A percentile compares a stretch with the other conserved stretches of the same genome.
Conservation (phyloP, 2,329 filamentous ascomycete species). For the Colletotrichum shisoi region DNA sequence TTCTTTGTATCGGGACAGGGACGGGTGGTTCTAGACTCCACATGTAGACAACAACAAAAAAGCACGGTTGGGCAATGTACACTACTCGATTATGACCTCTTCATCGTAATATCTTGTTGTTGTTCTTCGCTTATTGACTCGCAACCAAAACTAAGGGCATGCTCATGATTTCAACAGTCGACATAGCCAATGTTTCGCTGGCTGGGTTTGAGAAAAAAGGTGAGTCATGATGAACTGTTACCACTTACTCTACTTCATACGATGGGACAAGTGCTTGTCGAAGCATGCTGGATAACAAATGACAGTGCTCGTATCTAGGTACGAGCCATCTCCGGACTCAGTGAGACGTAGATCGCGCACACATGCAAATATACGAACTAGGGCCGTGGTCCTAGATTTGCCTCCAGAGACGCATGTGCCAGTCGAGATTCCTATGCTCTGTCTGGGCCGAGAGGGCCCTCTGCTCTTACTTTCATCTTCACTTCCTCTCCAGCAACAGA, state of each 20-base stretch:
- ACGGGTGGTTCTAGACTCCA: slow-evolving; percentile 36
- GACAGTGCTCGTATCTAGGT: too few relatives aligned
- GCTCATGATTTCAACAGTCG: background rate
- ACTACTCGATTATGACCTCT: slow-evolving; percentile 39
- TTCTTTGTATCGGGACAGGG: slow-evolving; percentile 37
- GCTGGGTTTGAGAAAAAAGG: background rate
- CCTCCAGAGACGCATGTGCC: too few relatives aligned
- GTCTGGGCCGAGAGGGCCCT: background rate
- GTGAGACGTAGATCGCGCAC: background rate
- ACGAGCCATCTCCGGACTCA: background rate
- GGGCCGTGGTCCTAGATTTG: too few relatives aligned
- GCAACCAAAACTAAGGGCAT: background rate
- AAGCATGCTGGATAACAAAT: too few relatives aligned
- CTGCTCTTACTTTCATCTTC: background rate
- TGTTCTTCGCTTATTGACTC: background rate
- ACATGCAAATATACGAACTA: background rate
- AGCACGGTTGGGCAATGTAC: slow-evolving; percentile 48
- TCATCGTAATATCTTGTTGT: background rate
- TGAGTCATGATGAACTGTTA: background rate
- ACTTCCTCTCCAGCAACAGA: background rate
- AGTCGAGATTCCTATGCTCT: too few relatives aligned
- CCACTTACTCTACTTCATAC: background rate
- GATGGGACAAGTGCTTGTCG: too few relatives aligned
- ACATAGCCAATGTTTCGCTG: background rate
- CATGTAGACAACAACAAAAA: slow-evolving; percentile 49